These are phyloP conservation scores for Hylodesmum podocarpum DNA, from an alignment of 306 rosid species.

Conservation along the genomic window DNA sequence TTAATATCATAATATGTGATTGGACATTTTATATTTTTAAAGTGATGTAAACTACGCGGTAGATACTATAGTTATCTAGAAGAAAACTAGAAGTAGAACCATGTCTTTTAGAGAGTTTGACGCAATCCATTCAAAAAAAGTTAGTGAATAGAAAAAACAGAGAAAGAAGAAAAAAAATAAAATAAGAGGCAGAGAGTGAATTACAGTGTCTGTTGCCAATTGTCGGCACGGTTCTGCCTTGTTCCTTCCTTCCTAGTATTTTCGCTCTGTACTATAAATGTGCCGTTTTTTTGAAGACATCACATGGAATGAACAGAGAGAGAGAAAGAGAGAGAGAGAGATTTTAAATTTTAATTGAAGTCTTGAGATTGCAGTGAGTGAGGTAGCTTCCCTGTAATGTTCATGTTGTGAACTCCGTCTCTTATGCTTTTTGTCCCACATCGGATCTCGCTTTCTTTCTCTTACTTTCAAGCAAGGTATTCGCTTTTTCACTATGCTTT, in stretches of 20 bases:
- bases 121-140: neutral
- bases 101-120: neutral
- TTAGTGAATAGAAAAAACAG: neutral
- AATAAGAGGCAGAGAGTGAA: neutral
- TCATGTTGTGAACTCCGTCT: conserved; percentile 31
- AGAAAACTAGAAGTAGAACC: too few species aligned
- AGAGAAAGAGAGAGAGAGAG: neutral
- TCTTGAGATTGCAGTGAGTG: conserved; percentile 28
- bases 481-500: conserved; percentile 4
- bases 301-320: conserved; percentile 11
- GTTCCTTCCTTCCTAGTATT: conserved; percentile 17
- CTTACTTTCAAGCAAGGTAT: conserved; percentile 46
- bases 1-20: too few species aligned
- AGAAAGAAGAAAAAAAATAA: neutral
- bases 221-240: conserved; percentile 27
- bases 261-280: conserved; percentile 31
- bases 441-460: conserved; percentile 74
- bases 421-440: conserved; percentile 33
- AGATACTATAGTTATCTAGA: neutral
- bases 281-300: conserved; percentile 26
- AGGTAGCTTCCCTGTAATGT: conserved; percentile 37
- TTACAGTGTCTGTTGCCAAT: conserved; percentile 33
- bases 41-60: too few species aligned
- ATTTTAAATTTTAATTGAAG: conserved; percentile 6
- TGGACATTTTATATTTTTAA: too few species aligned